Conservation (phyloP, 768 basidiomycete species). For the Leucosporidium yakuticum region DNA sequence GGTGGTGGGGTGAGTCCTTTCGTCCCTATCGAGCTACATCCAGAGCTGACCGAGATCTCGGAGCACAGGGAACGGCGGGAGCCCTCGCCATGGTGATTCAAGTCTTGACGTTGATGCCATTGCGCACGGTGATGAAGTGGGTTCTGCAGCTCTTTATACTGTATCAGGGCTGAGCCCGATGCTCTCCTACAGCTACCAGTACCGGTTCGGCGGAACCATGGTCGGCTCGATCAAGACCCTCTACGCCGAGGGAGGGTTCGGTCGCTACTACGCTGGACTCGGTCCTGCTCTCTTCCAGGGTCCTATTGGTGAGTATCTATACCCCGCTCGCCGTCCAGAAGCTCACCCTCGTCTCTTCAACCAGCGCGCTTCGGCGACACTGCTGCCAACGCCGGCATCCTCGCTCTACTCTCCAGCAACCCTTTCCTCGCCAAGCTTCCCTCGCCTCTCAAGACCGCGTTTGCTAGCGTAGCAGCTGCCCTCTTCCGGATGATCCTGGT, state of each 20-base stretch:
- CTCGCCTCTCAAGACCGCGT: conserved; percentile 63
- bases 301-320: conserved; percentile 38
- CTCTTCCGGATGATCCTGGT: conserved; percentile 84
- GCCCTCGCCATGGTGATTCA: conserved; percentile 82
- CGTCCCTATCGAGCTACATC: conserved; percentile 34
- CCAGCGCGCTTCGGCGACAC: conserved; percentile 78
- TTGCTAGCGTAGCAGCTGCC: conserved; percentile 72
- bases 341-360: conserved; percentile 9
- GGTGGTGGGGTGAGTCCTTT: conserved; percentile 79
- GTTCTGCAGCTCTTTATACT: conserved; percentile 58
- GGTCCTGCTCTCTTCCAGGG: conserved; percentile 76
- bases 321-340: background rate
- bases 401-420: conserved; percentile 75
- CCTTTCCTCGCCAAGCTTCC: conserved; percentile 62
- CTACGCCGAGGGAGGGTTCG: conserved; percentile 68
- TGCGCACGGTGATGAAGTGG: conserved; percentile 92
- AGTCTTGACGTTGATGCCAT: conserved; percentile 52
- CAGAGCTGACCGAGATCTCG: background rate
- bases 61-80: conserved; percentile 15
- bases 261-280: conserved; percentile 74
- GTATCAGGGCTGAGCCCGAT: background rate
- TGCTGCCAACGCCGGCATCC: conserved; percentile 84
- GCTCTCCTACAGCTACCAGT: conserved; percentile 17
- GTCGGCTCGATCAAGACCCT: conserved; percentile 61
- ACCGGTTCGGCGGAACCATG: conserved; percentile 65